Percentiles rank a stretch among this genome's conserved stretches.
Conservation (phyloP, 257 asterid species). For the Ballota nigra region DNA sequence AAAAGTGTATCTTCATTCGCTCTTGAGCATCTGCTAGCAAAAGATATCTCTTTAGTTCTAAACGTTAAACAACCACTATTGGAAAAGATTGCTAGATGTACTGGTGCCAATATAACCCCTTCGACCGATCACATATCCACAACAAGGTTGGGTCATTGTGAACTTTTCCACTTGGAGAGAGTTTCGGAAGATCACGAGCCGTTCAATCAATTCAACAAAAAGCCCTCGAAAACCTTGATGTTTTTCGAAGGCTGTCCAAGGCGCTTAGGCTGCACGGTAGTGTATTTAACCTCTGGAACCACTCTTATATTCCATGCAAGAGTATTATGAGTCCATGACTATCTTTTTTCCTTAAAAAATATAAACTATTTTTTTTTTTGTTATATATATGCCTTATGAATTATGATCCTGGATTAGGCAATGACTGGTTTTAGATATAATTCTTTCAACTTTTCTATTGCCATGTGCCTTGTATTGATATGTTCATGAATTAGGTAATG, state of each 20-base stretch:
- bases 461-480: background rate
- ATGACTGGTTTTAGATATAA: background rate
- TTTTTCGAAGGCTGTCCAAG: constrained; percentile 93
- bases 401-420: background rate
- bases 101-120: constrained; percentile 81
- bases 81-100: constrained; percentile 88
- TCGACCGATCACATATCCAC: constrained; percentile 69
- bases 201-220: constrained; percentile 64
- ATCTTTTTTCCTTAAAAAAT: background rate
- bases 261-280: constrained; percentile 98
- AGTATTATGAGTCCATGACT: background rate
- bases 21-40: constrained; percentile 73
- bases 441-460: background rate
- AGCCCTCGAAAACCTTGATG: constrained; percentile 87
- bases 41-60: constrained; percentile 86
- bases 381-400: background rate
- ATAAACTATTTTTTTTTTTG: background rate
- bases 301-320: background rate
- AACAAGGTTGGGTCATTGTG: constrained; percentile 81
- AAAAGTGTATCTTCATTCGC: constrained; percentile 92
- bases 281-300: constrained; percentile 6
- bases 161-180: constrained; percentile 80
- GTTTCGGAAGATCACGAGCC: constrained; percentile 72
- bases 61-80: constrained; percentile 75
- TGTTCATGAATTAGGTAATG: background rate